Evolutionary conservation across 192 early-diverging fungal species (phyloP).

Genomic region (Powellomyces hirtus): DNA sequence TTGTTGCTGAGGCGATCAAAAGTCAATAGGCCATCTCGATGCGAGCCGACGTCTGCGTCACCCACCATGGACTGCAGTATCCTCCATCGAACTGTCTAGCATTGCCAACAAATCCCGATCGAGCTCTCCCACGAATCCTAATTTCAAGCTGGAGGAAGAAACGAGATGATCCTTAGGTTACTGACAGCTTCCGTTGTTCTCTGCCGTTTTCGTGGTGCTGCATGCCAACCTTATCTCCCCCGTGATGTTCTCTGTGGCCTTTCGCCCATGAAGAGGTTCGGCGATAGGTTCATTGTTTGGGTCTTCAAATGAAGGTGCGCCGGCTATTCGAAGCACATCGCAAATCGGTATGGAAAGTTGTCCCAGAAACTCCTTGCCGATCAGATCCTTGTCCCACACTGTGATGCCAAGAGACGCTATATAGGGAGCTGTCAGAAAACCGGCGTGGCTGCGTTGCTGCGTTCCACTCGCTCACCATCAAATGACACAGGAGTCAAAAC

Average conservation of each 20-base stretch:
- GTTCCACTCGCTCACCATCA: constrained; percentile 21
- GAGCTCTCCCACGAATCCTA: constrained; percentile 34
- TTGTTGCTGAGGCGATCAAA: too few species aligned
- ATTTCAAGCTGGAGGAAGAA: constrained; percentile 18
- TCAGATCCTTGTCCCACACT: constrained; percentile 71
- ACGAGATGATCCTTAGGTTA: background rate
- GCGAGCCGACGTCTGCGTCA: background rate
- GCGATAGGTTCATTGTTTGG: constrained; percentile 48
- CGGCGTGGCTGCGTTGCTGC: background rate
- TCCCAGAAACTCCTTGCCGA: constrained; percentile 68
- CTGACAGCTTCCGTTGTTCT: too few species aligned
- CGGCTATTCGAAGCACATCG: constrained; percentile 45
- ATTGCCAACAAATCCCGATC: constrained; percentile 29
- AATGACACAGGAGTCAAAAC: constrained; percentile 34
- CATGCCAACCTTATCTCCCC: constrained; percentile 39
- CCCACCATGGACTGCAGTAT: constrained; percentile 12
- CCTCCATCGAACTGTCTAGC: constrained; percentile 10
- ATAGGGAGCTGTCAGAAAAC: background rate
- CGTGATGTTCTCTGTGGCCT: constrained; percentile 20
- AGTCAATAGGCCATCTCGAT: background rate
- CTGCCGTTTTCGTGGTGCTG: too few species aligned
- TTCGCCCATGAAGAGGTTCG: constrained; percentile 37
- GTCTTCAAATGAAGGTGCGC: constrained; percentile 46
- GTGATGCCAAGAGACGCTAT: constrained; percentile 35
- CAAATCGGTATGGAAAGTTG: constrained; percentile 55